phyloP scores from a whole-genome alignment of 768 basidiomycete species.

The Trametes villosa region DNA sequence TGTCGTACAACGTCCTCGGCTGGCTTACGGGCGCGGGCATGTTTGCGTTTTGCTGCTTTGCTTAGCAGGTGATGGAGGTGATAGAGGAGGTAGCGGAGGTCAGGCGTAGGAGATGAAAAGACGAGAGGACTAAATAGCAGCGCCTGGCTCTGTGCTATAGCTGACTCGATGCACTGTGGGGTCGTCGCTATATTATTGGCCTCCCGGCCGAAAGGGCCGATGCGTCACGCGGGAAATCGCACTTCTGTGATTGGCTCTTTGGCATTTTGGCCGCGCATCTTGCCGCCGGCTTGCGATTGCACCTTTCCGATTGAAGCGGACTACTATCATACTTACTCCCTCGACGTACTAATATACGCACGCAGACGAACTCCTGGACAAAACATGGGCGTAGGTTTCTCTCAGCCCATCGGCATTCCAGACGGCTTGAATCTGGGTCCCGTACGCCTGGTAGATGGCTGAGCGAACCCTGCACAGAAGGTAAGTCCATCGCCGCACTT shows the following conservation, averaged over 20 bases:
- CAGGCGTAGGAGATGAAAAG: background rate
- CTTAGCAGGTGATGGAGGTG: background rate
- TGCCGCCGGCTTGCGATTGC: no score
- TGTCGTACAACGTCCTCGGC: slow-evolving; percentile 94
- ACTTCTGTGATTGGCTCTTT: slow-evolving; percentile 1
- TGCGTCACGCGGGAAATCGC: slow-evolving; percentile 1
- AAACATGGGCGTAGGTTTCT: no score
- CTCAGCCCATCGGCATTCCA: no score
- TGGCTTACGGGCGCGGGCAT: slow-evolving; percentile 62
- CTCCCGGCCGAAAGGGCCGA: slow-evolving; percentile 20
- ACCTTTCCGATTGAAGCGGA: no score
- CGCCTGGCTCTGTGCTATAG: background rate
- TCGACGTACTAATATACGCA: no score
- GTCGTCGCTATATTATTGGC: background rate
- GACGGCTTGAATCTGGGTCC: slow-evolving; percentile 25
- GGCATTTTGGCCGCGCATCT: no score
- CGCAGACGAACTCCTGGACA: no score
- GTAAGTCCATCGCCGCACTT: no score
- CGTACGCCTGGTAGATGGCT: slow-evolving; percentile 1
- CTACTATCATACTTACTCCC: no score
- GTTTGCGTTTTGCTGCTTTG: background rate
- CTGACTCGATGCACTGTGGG: slow-evolving; percentile 19
- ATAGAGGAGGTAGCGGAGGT: background rate
- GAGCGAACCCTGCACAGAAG: slow-evolving; percentile 2
- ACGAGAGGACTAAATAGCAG: slow-evolving; percentile 6